phyloP scores from a whole-genome alignment of 495 filamentous ascomycete species.

The Aspergillus baeticus region DNA sequence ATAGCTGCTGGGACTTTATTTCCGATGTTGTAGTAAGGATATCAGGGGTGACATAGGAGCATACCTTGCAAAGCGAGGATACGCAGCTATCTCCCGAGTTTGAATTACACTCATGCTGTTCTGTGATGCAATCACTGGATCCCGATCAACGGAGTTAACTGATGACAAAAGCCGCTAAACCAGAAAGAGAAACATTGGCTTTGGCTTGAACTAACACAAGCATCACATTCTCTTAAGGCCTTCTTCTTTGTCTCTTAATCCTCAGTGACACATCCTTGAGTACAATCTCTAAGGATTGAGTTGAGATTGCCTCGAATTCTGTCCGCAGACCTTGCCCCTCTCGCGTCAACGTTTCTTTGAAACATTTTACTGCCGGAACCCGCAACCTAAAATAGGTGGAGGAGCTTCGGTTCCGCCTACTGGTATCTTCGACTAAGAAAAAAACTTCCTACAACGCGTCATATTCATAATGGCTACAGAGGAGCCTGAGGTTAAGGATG shows the following conservation, averaged over 20 bases:
- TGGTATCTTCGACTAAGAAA: background rate
- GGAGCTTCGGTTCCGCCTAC: constrained; percentile 17
- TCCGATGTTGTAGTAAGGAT: too few relatives aligned
- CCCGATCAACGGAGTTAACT: constrained; percentile 1
- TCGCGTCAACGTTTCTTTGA: constrained; percentile 11
- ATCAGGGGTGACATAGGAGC: too few relatives aligned
- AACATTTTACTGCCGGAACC: constrained; percentile 14
- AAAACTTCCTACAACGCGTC: background rate
- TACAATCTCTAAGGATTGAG: background rate
- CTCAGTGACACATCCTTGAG: constrained; percentile 8
- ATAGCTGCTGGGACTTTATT: too few relatives aligned
- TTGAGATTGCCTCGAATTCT: constrained; percentile 2
- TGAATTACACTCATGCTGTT: background rate
- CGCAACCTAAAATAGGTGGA: constrained; percentile 13
- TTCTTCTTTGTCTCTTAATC: constrained; percentile 15
- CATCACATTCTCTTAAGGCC: constrained; percentile 14
- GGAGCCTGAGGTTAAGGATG: constrained; percentile 37
- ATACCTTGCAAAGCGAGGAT: too few relatives aligned
- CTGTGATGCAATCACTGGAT: constrained; percentile 5
- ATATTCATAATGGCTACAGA: constrained; percentile 36
- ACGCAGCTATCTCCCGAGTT: too few relatives aligned
- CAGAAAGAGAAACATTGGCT: constrained; percentile 28
- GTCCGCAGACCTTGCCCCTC: constrained; percentile 11
- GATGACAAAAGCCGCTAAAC: constrained; percentile 37
- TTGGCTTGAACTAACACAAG: constrained; percentile 26